Conservation (phyloP, 306 rosid genomes). For the Trifolium fragiferum region DNA sequence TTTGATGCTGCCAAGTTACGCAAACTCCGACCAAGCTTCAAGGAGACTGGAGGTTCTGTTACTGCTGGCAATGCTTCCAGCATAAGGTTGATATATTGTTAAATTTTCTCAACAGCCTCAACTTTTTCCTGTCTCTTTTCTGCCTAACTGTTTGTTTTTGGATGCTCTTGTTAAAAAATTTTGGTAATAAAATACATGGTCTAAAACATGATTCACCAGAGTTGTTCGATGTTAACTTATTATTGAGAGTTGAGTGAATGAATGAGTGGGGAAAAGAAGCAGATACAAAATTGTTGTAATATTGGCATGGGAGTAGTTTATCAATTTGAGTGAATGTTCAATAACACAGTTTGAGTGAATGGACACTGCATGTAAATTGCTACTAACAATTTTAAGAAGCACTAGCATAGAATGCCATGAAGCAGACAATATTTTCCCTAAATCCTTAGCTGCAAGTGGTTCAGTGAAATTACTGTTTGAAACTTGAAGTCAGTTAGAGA, state of each 20-base stretch:
- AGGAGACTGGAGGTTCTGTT: conserved; percentile 89
- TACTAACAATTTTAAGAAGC: neutral
- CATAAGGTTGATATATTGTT: conserved; percentile 68
- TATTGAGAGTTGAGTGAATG: conserved; percentile 12
- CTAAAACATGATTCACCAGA: conserved; percentile 1
- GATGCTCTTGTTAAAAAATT: conserved; percentile 1
- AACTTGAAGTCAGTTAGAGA: conserved; percentile 24
- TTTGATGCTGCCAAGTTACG: conserved; percentile 92
- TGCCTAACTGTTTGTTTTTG: conserved; percentile 12
- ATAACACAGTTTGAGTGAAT: conserved; percentile 6
- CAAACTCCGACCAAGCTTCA: conserved; percentile 98
- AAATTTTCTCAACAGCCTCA: neutral
- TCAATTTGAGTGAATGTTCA: conserved; percentile 24
- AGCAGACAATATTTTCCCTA: conserved; percentile 19
- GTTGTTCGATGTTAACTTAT: conserved; percentile 11
- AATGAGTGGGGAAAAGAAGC: conserved; percentile 3
- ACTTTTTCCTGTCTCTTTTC: neutral
- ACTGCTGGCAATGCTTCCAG: conserved; percentile 99
- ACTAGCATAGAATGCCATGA: conserved; percentile 11
- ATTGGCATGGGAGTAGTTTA: neutral
- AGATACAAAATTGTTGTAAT: neutral
- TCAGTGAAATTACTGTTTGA: conserved; percentile 17
- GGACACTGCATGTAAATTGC: neutral
- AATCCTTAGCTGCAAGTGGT: conserved; percentile 12
- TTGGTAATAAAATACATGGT: conserved; percentile 20